Conservation (phyloP, 1,139 yeast genomes). For the Yamadazyma blattariae region DNA sequence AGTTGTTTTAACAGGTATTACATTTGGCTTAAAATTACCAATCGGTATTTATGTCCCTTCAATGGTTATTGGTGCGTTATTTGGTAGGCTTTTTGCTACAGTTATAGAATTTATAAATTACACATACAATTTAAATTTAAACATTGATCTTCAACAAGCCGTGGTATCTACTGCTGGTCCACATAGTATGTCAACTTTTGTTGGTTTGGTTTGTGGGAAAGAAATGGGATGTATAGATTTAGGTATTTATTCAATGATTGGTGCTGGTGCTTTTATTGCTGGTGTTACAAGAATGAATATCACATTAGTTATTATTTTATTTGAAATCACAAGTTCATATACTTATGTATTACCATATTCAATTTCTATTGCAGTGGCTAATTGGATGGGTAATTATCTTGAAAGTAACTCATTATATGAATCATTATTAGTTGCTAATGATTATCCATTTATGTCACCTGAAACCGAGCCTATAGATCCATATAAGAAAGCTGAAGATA, state of each 20-base stretch:
- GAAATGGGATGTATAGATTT: slow-evolving; percentile 39
- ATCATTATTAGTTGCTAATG: slow-evolving; percentile 45
- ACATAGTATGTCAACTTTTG: slow-evolving; percentile 8
- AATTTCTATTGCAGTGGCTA: slow-evolving; percentile 54
- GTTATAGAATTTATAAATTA: slow-evolving; percentile 39
- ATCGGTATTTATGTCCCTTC: slow-evolving; percentile 70
- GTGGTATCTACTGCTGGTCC: slow-evolving; percentile 3
- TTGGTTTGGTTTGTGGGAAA: slow-evolving; percentile 18
- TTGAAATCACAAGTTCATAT: slow-evolving; percentile 60
- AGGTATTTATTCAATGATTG: slow-evolving; percentile 65
- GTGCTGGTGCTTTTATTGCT: slow-evolving; percentile 69
- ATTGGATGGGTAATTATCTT: slow-evolving; percentile 55
- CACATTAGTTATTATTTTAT: slow-evolving; percentile 56
- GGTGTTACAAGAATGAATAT: slow-evolving; percentile 68
- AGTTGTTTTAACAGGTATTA: slow-evolving; percentile 45
- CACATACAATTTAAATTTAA: slow-evolving; percentile 15
- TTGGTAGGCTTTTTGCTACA: slow-evolving; percentile 56
- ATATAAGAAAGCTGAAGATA: slow-evolving; percentile 31
- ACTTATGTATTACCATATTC: slow-evolving; percentile 61
- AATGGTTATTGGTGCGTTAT: slow-evolving; percentile 66
- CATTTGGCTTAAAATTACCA: slow-evolving; percentile 63
- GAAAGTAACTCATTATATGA: slow-evolving; percentile 57
- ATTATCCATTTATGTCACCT: slow-evolving; percentile 52
- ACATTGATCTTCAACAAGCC: slow-evolving; percentile 1
- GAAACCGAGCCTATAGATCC: slow-evolving; percentile 41